Evolutionary conservation across 352 stramenopile genomes (phyloP).

Genomic region (Globisporangium iwayamae): DNA sequence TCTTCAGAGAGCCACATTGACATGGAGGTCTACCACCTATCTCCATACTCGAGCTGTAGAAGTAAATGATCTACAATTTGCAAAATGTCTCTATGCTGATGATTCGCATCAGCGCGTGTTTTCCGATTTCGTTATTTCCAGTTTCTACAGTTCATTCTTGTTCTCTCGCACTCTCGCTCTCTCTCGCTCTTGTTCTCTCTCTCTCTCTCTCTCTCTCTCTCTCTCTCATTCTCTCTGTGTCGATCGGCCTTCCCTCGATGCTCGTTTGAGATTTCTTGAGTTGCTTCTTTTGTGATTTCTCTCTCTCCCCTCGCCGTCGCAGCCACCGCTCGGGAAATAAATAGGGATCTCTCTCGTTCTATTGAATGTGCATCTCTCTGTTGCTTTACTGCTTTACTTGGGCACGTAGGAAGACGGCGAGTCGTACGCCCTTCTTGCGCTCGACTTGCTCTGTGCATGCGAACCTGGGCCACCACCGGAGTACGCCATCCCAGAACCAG

Average conservation of each 20-base stretch:
- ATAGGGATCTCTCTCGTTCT: slow-evolving; percentile 5
- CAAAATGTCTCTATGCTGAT: not conserved
- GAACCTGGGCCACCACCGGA: not conserved
- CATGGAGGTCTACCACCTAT: no score
- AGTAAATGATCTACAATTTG: no score
- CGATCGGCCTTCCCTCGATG: no score
- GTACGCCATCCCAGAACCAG: not conserved
- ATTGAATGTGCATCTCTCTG: not conserved
- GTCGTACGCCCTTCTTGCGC: slow-evolving; percentile 1
- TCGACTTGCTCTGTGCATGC: not conserved
- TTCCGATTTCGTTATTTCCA: not conserved
- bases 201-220: not conserved
- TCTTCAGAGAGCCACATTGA: no score
- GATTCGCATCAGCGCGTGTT: not conserved
- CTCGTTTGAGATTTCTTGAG: not conserved
- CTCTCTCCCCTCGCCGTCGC: not conserved
- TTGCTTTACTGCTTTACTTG: not conserved
- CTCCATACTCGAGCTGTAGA: no score
- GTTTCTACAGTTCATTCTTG: not conserved
- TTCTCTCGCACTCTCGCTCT: not conserved
- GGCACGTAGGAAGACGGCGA: slow-evolving; percentile 1
- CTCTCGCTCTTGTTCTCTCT: not conserved
- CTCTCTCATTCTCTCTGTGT: no score
- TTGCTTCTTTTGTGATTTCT: not conserved
- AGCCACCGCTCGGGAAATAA: slow-evolving; percentile 10